These are phyloP conservation scores for Cavenderia fasciculata DNA, from an alignment of 78 protist genomes.

Conservation along the genomic window DNA sequence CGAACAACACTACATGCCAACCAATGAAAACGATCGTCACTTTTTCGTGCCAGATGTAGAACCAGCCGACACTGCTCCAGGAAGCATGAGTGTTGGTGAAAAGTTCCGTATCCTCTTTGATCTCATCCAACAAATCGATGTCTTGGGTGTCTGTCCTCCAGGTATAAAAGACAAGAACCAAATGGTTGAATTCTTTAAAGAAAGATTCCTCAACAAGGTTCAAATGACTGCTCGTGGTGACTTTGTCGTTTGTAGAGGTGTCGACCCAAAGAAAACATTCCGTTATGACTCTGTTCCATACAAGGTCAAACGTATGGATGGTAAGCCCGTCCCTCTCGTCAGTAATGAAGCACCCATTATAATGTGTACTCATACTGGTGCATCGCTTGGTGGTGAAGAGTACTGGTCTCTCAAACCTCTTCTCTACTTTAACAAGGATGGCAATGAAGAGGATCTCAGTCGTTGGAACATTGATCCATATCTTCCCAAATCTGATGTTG, in stretches of 20 bases:
- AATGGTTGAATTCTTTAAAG: neutral
- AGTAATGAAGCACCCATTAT: too few species aligned
- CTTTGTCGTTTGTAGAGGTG: neutral
- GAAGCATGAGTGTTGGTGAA: too few species aligned
- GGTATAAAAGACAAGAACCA: neutral
- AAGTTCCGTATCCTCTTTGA: neutral
- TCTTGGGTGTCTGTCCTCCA: neutral
- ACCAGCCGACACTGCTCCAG: neutral
- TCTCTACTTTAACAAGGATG: neutral
- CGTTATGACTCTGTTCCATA: neutral
- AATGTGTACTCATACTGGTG: constrained; percentile 7
- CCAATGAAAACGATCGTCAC: neutral
- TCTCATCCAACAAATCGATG: neutral
- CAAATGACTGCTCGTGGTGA: neutral
- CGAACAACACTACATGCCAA: neutral
- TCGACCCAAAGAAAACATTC: neutral
- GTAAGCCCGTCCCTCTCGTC: neutral
- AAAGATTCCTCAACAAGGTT: neutral
- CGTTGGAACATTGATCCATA: neutral
- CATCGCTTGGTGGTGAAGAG: neutral
- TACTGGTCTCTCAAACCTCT: constrained; percentile 16
- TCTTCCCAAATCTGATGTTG: neutral
- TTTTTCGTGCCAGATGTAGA: constrained; percentile 16
- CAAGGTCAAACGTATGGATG: neutral
- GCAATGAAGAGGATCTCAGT: neutral